Conservation (phyloP, 305 asterid species). For the Fraxinus velutina region DNA sequence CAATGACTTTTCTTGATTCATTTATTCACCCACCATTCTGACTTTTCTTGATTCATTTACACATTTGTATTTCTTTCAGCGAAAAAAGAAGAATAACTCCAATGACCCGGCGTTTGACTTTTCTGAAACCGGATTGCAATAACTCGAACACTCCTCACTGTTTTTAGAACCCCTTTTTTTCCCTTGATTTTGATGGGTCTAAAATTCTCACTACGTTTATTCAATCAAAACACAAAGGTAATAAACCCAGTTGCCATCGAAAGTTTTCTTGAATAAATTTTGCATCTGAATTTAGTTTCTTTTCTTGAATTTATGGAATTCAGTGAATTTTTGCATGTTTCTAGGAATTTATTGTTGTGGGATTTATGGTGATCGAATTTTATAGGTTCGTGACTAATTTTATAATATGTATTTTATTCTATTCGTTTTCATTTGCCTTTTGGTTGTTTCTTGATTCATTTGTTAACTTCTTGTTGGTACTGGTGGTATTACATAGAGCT, state of each 20-base stretch:
- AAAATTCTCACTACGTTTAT: not conserved
- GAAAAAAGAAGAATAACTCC: not conserved
- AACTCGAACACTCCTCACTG: not conserved
- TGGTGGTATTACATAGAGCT: conserved; percentile 12
- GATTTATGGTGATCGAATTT: conserved; percentile 20
- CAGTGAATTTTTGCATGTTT: not conserved
- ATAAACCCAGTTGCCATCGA: not conserved
- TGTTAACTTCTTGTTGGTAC: conserved; percentile 4
- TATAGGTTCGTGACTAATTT: conserved; percentile 10
- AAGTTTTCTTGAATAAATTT: not conserved
- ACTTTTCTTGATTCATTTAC: not conserved
- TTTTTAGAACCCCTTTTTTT: not conserved
- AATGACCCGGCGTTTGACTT: conserved; percentile 3
- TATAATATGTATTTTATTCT: conserved; percentile 6
- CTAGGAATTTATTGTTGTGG: not conserved
- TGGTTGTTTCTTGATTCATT: conserved; percentile 14
- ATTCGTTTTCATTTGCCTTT: not conserved
- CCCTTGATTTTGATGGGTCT: not conserved
- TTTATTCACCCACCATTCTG: not conserved
- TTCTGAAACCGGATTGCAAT: not conserved
- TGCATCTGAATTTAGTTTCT: not conserved
- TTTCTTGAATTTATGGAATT: conserved; percentile 3
- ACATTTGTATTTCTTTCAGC: not conserved
- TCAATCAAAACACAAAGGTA: conserved; percentile 9
- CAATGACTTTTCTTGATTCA: conserved; percentile 1